Percentiles rank a stretch among this genome's conserved stretches.
phyloP scores from a whole-genome alignment of 805 yeast species.

The Suhomyces prunicola region DNA sequence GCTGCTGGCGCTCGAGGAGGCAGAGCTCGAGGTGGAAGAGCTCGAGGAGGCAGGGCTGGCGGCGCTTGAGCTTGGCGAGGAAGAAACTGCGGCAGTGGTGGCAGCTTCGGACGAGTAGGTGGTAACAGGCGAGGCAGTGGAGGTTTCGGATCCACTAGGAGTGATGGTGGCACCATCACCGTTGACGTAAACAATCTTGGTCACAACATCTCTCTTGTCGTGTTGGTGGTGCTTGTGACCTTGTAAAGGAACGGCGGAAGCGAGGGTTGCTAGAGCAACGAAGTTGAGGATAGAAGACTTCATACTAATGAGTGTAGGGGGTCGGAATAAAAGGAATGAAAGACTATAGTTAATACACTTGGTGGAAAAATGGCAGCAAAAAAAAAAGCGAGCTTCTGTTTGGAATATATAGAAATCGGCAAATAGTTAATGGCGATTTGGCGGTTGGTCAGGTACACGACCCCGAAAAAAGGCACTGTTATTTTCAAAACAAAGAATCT shows the following conservation, averaged over 20 bases:
- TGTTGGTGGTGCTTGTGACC: conserved; percentile 35
- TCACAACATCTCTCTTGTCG: conserved; percentile 40
- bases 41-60: neutral
- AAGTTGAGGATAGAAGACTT: conserved; percentile 25
- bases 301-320: conserved; percentile 17
- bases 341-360: conserved; percentile 23
- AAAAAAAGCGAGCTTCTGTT: neutral
- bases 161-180: conserved; percentile 22
- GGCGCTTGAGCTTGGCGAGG: neutral
- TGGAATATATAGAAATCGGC: neutral
- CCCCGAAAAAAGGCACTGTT: conserved; percentile 1
- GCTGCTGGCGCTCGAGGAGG: conserved; percentile 1
- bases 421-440: neutral
- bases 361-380: neutral
- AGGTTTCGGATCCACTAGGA: conserved; percentile 6
- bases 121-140: conserved; percentile 4
- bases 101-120: conserved; percentile 1
- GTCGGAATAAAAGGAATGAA: conserved; percentile 16
- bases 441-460: conserved; percentile 1
- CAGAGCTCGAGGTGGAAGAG: conserved; percentile 2
- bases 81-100: conserved; percentile 4
- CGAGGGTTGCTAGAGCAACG: conserved; percentile 24
- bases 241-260: conserved; percentile 33
- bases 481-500: neutral
- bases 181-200: conserved; percentile 35